Conservation (phyloP, 2,329 filamentous ascomycete genomes). For the Clathrospora elynae region DNA sequence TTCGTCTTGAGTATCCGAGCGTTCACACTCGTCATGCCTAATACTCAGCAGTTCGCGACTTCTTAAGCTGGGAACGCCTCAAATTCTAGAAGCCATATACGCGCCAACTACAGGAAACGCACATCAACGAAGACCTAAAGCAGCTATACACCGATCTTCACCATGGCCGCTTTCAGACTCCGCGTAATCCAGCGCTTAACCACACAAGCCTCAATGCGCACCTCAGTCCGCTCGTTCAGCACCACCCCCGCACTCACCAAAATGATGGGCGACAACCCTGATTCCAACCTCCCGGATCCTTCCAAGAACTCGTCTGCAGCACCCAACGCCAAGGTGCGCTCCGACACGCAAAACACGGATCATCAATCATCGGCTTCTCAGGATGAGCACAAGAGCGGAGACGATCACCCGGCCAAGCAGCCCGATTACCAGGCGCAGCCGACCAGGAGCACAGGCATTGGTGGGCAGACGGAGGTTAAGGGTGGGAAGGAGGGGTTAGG, state of each 20-base stretch:
- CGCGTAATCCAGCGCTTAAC: conserved; percentile 5
- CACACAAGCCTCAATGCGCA: not conserved
- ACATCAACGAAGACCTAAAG: not conserved
- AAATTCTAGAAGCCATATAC: no score
- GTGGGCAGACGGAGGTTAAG: conserved; percentile 31
- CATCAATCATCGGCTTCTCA: conserved; percentile 40
- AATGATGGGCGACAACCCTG: conserved; percentile 27
- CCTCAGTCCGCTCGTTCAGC: conserved; percentile 13
- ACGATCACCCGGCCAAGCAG: conserved; percentile 48
- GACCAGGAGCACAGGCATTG: conserved; percentile 43
- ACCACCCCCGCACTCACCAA: conserved; percentile 15
- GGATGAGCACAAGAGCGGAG: conserved; percentile 33
- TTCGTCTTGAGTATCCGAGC: not conserved
- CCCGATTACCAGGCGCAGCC: conserved; percentile 44
- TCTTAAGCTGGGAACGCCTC: not conserved
- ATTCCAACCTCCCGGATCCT: conserved; percentile 28
- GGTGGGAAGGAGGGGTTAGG: conserved; percentile 43
- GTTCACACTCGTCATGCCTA: conserved; percentile 1
- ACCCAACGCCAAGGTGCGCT: conserved; percentile 28
- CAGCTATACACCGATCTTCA: not conserved
- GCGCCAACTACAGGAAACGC: no score
- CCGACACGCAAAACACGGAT: conserved; percentile 36
- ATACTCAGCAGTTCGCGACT: not conserved
- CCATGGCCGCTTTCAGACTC: conserved; percentile 7
- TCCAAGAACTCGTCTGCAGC: conserved; percentile 27